Evolutionary conservation across 129 eudicot species (phyloP).

Genomic region (Apium graveolens): DNA sequence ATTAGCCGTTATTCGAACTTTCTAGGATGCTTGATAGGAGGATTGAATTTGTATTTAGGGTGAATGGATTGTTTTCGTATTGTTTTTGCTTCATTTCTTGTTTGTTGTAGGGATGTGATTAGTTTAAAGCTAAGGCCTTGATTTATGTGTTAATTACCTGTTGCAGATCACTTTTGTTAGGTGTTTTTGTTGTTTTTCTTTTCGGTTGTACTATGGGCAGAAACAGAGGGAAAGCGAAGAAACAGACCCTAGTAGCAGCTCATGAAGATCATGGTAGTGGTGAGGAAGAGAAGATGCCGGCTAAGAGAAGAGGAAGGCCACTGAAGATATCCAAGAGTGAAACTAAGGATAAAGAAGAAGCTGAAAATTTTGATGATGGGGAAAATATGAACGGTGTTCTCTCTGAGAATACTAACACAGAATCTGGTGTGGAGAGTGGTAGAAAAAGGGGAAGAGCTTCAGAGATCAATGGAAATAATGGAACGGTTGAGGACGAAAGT

Average conservation of each 20-base stretch:
- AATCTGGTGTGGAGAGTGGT: slow-evolving; percentile 32
- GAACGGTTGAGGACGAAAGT: slow-evolving; percentile 36
- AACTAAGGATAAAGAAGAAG: slow-evolving; percentile 40
- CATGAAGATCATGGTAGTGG: slow-evolving; percentile 60
- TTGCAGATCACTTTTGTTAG: slow-evolving; percentile 33
- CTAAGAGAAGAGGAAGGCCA: slow-evolving; percentile 85
- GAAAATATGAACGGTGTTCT: slow-evolving; percentile 21
- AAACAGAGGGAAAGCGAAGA: slow-evolving; percentile 71
- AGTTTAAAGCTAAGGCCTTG: background rate
- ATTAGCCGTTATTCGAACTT: background rate
- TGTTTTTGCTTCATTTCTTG: background rate
- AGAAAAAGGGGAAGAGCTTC: slow-evolving; percentile 57
- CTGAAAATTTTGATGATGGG: slow-evolving; percentile 27
- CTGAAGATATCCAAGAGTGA: slow-evolving; percentile 65
- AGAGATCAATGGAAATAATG: slow-evolving; percentile 34
- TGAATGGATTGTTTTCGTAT: background rate
- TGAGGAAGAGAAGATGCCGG: slow-evolving; percentile 66
- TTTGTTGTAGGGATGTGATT: background rate
- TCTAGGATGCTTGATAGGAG: background rate
- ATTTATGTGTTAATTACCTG: background rate
- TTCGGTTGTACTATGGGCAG: slow-evolving; percentile 54
- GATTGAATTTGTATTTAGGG: background rate
- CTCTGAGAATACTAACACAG: slow-evolving; percentile 19
- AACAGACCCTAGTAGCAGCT: slow-evolving; percentile 30
- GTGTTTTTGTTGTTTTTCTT: slow-evolving; percentile 9